These are phyloP conservation scores for Turritis glabra DNA, from an alignment of 345 rosid species.

Conservation along the genomic window DNA sequence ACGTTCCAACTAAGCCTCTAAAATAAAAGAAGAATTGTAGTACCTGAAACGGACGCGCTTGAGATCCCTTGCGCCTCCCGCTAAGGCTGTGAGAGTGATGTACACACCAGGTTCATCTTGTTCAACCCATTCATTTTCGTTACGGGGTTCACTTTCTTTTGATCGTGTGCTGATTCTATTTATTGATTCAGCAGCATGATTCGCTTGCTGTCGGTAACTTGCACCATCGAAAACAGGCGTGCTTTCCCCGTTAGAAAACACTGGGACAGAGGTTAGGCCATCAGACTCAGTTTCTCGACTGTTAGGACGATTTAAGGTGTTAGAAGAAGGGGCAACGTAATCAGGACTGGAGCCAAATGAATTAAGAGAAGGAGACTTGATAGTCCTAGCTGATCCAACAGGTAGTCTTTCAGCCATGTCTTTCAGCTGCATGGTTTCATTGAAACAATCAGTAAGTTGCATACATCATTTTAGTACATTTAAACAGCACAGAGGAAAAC, in stretches of 20 bases:
- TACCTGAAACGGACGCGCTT: slow-evolving; percentile 99
- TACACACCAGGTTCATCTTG: slow-evolving; percentile 99
- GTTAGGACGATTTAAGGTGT: slow-evolving; percentile 48
- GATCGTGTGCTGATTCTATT: slow-evolving; percentile 58
- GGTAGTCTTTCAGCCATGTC: slow-evolving; percentile 97
- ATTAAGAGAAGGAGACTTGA: slow-evolving; percentile 58
- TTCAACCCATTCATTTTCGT: slow-evolving; percentile 73
- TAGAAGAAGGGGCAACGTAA: slow-evolving; percentile 48
- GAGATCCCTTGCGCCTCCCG: slow-evolving; percentile 79
- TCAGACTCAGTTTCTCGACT: slow-evolving; percentile 55
- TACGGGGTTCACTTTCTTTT: slow-evolving; percentile 54
- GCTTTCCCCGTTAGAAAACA: slow-evolving; percentile 56
- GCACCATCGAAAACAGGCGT: slow-evolving; percentile 47
- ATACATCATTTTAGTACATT: background rate
- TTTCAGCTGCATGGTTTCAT: slow-evolving; percentile 52
- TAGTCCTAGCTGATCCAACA: slow-evolving; percentile 52
- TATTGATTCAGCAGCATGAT: slow-evolving; percentile 50
- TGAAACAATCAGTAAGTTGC: slow-evolving; percentile 15
- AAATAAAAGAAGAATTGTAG: slow-evolving; percentile 14
- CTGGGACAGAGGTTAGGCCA: slow-evolving; percentile 38
- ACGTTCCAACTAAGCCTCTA: background rate
- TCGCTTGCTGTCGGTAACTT: slow-evolving; percentile 43
- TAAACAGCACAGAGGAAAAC: background rate
- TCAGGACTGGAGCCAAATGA: slow-evolving; percentile 60
- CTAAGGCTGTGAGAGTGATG: slow-evolving; percentile 84